Percentiles rank a stretch among this genome's conserved stretches.
Evolutionary conservation across 2,329 filamentous ascomycete genomes (phyloP).

Genomic region (Penicillium expansum): DNA sequence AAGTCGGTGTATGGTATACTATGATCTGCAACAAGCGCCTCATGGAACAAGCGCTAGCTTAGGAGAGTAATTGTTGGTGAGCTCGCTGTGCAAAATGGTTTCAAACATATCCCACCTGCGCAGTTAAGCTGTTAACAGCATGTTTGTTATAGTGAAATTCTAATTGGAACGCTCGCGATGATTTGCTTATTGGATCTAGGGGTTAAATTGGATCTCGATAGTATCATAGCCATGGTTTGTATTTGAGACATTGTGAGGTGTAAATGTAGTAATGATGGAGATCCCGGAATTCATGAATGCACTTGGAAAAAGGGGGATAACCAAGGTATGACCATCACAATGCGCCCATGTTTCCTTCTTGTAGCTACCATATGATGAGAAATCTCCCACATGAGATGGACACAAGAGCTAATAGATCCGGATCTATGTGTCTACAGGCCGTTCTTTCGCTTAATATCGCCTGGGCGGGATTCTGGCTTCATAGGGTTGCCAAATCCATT

Average conservation of each 20-base stretch:
- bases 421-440: conserved; percentile 12
- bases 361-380: no score
- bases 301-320: background rate
- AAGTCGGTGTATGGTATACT: no score
- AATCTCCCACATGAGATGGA: background rate
- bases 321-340: background rate
- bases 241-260: background rate
- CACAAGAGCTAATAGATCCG: background rate
- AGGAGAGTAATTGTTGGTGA: background rate
- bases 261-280: background rate
- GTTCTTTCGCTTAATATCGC: conserved; percentile 29
- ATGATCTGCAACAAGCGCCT: background rate
- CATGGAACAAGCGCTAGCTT: background rate
- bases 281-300: background rate
- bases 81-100: background rate
- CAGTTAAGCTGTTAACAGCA: background rate
- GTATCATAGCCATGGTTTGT: background rate
- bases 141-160: background rate
- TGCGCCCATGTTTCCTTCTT: background rate
- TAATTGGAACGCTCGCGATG: no score
- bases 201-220: background rate
- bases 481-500: conserved; percentile 36
- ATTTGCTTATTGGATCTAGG: no score
- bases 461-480: conserved; percentile 27
- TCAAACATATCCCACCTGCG: background rate